These are phyloP conservation scores for Annulohypoxylon stygium DNA, from an alignment of 495 filamentous ascomycete genomes.

Conservation along the genomic window DNA sequence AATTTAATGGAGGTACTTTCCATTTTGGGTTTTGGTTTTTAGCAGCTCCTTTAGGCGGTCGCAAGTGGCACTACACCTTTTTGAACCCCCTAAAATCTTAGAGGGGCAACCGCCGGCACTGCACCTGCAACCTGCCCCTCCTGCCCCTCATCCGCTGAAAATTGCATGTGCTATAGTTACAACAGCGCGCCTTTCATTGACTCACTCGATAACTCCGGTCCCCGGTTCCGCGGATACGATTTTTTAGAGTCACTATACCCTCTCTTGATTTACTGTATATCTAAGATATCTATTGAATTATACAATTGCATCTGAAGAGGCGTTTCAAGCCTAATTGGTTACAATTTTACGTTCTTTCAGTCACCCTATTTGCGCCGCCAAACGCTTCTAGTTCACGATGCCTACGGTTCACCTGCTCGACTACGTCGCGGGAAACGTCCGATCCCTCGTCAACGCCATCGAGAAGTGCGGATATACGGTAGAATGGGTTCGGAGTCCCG, in stretches of 20 bases:
- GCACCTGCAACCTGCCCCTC: constrained; percentile 21
- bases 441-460: constrained; percentile 95
- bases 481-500: constrained; percentile 88
- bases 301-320: not conserved
- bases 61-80: constrained; percentile 32
- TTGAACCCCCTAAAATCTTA: constrained; percentile 23
- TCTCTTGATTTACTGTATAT: not conserved
- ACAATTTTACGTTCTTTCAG: not conserved
- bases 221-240: constrained; percentile 1
- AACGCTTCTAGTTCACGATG: constrained; percentile 66
- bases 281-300: not conserved
- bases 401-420: constrained; percentile 93
- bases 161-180: constrained; percentile 25
- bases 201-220: constrained; percentile 24
- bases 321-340: not conserved
- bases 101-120: constrained; percentile 39
- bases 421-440: constrained; percentile 83
- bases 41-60: constrained; percentile 40
- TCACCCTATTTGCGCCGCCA: not conserved
- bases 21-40: constrained; percentile 4
- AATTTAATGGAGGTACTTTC: constrained; percentile 29
- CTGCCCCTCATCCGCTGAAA: constrained; percentile 43
- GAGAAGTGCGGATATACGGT: constrained; percentile 93
- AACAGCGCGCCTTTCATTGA: constrained; percentile 13
- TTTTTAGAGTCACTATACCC: not conserved